Evolutionary conservation across 768 basidiomycete genomes (phyloP).

Genomic region (Tylopilus plumbeoviolaceoides): DNA sequence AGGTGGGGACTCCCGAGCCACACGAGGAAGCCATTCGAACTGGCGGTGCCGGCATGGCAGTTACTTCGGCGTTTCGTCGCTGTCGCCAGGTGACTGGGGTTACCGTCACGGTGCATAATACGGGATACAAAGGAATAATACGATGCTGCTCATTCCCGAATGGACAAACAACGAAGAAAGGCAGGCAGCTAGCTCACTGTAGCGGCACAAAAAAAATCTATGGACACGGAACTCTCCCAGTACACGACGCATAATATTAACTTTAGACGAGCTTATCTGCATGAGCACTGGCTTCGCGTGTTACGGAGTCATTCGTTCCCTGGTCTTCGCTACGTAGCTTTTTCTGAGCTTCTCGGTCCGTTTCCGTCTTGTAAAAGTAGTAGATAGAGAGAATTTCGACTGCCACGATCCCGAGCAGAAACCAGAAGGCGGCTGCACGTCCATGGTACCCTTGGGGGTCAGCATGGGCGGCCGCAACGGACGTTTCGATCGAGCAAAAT

Average conservation of each 20-base stretch:
- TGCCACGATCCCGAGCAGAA: conserved; percentile 35
- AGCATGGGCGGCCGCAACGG: conserved; percentile 35
- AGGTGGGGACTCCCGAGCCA: not conserved
- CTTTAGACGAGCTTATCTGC: not conserved
- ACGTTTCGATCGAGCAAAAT: conserved; percentile 45
- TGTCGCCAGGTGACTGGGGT: no score
- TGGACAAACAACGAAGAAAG: no score
- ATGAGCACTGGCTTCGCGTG: not conserved
- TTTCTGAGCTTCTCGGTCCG: conserved; percentile 7
- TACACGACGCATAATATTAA: no score
- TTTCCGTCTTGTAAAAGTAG: conserved; percentile 32
- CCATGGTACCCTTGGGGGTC: conserved; percentile 35
- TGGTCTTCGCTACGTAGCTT: not conserved
- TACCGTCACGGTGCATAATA: no score
- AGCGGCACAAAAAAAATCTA: no score
- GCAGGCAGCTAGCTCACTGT: no score
- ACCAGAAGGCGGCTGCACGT: conserved; percentile 44
- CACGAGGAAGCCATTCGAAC: no score
- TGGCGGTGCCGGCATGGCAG: no score
- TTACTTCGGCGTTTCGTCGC: no score
- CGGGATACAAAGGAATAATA: no score
- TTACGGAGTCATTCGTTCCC: not conserved
- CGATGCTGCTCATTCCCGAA: no score
- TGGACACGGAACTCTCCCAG: no score
- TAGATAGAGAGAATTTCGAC: conserved; percentile 31